Percentiles rank a stretch among this genome's conserved stretches.
Conservation (phyloP, 805 yeast genomes). For the Kluyveromyces siamensis region DNA sequence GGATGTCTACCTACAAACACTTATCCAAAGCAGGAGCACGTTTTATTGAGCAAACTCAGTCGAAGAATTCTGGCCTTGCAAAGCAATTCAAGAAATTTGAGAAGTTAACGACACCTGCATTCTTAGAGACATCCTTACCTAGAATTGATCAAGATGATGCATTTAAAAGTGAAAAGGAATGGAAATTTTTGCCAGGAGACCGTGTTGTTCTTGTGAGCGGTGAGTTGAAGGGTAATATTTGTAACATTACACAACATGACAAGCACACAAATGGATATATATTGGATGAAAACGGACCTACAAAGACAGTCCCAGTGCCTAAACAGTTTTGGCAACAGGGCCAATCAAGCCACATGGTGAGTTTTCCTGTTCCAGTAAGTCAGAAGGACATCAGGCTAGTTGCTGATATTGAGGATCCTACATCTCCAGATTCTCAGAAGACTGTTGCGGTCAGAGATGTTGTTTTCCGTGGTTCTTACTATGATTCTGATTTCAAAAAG, state of each 20-base stretch:
- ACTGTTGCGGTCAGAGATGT: slow-evolving; percentile 76
- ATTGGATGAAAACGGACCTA: slow-evolving; percentile 60
- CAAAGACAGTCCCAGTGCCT: slow-evolving; percentile 58
- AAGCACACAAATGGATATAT: slow-evolving; percentile 53
- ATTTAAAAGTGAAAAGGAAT: slow-evolving; percentile 38
- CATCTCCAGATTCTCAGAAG: slow-evolving; percentile 42
- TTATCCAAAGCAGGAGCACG: slow-evolving; percentile 32
- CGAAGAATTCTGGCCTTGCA: slow-evolving; percentile 24
- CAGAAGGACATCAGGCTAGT: slow-evolving; percentile 61
- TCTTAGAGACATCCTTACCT: slow-evolving; percentile 28
- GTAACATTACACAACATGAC: slow-evolving; percentile 53
- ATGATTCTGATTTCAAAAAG: slow-evolving; percentile 61
- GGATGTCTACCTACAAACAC: slow-evolving; percentile 19
- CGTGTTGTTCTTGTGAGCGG: slow-evolving; percentile 68
- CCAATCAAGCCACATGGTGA: slow-evolving; percentile 61
- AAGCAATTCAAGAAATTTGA: slow-evolving; percentile 25
- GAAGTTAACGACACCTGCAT: slow-evolving; percentile 28
- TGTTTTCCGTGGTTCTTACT: slow-evolving; percentile 58
- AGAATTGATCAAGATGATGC: slow-evolving; percentile 25
- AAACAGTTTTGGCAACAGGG: slow-evolving; percentile 62
- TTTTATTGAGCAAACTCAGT: slow-evolving; percentile 24
- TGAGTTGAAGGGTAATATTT: slow-evolving; percentile 61
- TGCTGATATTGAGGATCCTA: slow-evolving; percentile 61
- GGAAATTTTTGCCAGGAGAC: slow-evolving; percentile 68
- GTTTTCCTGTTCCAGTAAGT: slow-evolving; percentile 56